These are phyloP conservation scores for Rhodotorula sp. DNA, from an alignment of 1,284 basidiomycete genomes.

Conservation along the genomic window DNA sequence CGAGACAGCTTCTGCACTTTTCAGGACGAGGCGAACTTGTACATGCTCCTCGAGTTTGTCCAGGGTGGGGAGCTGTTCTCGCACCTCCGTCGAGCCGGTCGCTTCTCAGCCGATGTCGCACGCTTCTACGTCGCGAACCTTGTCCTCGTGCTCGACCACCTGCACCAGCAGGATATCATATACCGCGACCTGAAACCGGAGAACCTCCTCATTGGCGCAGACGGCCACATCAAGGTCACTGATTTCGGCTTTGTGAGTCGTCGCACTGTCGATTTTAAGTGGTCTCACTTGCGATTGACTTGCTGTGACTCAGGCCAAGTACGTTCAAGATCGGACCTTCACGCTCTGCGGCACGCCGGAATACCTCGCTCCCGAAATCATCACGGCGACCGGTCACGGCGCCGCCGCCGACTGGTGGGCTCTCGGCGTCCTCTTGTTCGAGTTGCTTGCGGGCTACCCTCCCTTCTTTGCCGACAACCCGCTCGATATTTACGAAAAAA, in stretches of 20 bases:
- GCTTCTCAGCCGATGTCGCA: slow-evolving; percentile 89
- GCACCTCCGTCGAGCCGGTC: slow-evolving; percentile 62
- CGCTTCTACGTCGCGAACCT: slow-evolving; percentile 97
- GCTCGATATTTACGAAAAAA: slow-evolving; percentile 46
- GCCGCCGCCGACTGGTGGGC: slow-evolving; percentile 86
- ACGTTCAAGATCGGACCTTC: slow-evolving; percentile 36
- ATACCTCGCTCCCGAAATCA: slow-evolving; percentile 70
- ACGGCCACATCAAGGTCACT: slow-evolving; percentile 49
- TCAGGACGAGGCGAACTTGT: slow-evolving; percentile 73
- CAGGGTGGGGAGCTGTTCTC: slow-evolving; percentile 97
- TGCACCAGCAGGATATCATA: slow-evolving; percentile 73
- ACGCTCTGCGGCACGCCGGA: slow-evolving; percentile 66
- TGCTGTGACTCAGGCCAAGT: slow-evolving; percentile 24
- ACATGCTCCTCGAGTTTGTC: slow-evolving; percentile 92
- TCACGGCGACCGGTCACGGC: slow-evolving; percentile 54
- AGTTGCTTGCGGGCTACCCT: slow-evolving; percentile 79
- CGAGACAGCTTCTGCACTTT: slow-evolving; percentile 58
- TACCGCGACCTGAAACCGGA: slow-evolving; percentile 59
- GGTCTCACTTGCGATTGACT: too few relatives aligned
- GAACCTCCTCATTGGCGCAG: slow-evolving; percentile 53
- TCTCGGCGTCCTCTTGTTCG: slow-evolving; percentile 93
- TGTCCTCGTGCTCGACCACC: slow-evolving; percentile 86
- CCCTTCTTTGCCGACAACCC: slow-evolving; percentile 45
- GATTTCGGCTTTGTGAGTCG: slow-evolving; percentile 58
- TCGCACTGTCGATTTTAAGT: slow-evolving; percentile 49